Percentiles rank a stretch among this genome's conserved stretches.
Evolutionary conservation across 2,329 filamentous ascomycete genomes (phyloP).

Genomic region (Colletotrichum tropicicola): DNA sequence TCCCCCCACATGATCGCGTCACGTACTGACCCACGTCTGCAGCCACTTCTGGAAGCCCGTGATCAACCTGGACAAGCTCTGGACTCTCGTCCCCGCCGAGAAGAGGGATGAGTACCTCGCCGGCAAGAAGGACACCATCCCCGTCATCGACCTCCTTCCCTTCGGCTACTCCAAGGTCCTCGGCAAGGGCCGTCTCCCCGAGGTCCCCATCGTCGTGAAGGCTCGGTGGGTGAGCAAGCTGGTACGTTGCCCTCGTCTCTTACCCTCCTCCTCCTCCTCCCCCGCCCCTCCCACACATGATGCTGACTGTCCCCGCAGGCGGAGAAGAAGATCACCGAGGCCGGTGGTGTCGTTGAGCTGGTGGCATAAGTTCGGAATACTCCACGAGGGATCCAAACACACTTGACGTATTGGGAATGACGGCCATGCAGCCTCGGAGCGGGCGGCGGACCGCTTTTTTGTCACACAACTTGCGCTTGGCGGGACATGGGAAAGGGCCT

Average conservation of each 20-base stretch:
- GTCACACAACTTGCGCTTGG: slow-evolving; percentile 28
- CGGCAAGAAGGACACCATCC: slow-evolving; percentile 89
- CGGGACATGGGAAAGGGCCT: slow-evolving; percentile 27
- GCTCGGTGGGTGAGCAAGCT: slow-evolving; percentile 95
- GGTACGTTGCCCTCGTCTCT: slow-evolving; percentile 35
- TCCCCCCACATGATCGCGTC: background rate
- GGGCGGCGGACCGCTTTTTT: slow-evolving; percentile 29
- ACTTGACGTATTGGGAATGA: slow-evolving; percentile 23
- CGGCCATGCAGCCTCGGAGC: slow-evolving; percentile 23
- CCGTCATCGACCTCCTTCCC: slow-evolving; percentile 96
- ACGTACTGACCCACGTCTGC: slow-evolving; percentile 7
- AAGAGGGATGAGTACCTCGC: slow-evolving; percentile 91
- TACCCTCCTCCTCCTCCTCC: no score
- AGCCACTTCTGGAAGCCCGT: slow-evolving; percentile 96
- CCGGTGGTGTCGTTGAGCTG: slow-evolving; percentile 94
- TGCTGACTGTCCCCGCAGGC: slow-evolving; percentile 52
- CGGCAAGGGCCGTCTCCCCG: slow-evolving; percentile 95
- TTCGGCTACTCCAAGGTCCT: slow-evolving; percentile 99
- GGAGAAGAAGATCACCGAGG: slow-evolving; percentile 99
- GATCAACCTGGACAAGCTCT: slow-evolving; percentile 99
- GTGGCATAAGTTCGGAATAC: slow-evolving; percentile 72
- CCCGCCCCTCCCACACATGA: background rate
- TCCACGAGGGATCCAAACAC: slow-evolving; percentile 10
- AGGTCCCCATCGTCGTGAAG: slow-evolving; percentile 92
- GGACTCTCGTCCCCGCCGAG: slow-evolving; percentile 93